phyloP scores from a whole-genome alignment of 306 rosid species.

The Quercus variabilis region DNA sequence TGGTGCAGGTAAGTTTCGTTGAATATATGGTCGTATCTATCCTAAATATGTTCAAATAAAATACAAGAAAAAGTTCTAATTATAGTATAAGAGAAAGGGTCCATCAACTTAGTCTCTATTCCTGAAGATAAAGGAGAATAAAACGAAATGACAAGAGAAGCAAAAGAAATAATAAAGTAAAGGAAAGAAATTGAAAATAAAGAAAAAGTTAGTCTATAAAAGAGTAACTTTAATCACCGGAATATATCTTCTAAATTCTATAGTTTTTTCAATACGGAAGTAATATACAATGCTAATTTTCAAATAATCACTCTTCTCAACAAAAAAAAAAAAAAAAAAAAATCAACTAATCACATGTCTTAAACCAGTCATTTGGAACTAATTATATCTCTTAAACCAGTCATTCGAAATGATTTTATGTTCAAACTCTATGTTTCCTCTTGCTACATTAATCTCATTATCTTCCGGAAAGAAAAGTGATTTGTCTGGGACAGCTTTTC shows the following conservation, averaged over 20 bases:
- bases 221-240: constrained; percentile 23
- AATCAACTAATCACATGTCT: too few species aligned
- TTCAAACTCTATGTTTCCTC: constrained; percentile 32
- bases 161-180: constrained; percentile 29
- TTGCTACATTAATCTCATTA: constrained; percentile 22
- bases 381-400: not conserved
- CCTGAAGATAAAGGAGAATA: constrained; percentile 31
- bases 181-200: constrained; percentile 23
- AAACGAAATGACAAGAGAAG: constrained; percentile 18
- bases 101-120: constrained; percentile 30
- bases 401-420: not conserved
- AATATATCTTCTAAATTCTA: not conserved
- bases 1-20: constrained; percentile 24
- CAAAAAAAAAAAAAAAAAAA: too few species aligned
- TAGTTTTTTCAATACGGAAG: constrained; percentile 3
- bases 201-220: constrained; percentile 23
- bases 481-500: constrained; percentile 42
- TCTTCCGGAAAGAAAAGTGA: constrained; percentile 47
- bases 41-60: constrained; percentile 33
- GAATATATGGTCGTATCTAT: constrained; percentile 20
- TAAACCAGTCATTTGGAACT: too few species aligned
- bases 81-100: constrained; percentile 25
- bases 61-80: constrained; percentile 13
- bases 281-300: not conserved
- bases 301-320: not conserved